Percentiles rank a stretch among this genome's conserved stretches.
Conservation (phyloP, 2,329 filamentous ascomycete species). For the Fusarium sp. region DNA sequence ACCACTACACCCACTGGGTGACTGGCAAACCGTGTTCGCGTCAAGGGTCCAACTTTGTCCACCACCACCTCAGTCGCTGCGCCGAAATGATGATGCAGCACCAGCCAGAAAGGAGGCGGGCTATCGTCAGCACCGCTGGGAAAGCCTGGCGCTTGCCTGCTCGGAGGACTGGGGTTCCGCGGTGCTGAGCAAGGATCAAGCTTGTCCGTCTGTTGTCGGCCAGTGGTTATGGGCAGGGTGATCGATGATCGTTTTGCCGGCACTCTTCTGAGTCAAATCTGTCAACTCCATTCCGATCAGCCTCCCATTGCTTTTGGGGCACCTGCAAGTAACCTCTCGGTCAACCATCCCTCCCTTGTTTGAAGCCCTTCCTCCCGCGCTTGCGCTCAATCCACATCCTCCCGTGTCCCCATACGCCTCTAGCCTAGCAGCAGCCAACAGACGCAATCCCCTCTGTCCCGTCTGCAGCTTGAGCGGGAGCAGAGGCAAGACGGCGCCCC, state of each 20-base stretch:
- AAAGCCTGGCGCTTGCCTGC: slow-evolving; percentile 28
- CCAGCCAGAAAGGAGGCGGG: slow-evolving; percentile 12
- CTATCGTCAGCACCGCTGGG: slow-evolving; percentile 35
- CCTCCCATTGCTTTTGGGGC: slow-evolving; percentile 39
- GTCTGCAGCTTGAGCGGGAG: slow-evolving; percentile 4
- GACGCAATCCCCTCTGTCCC: slow-evolving; percentile 11
- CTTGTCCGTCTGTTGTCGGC: slow-evolving; percentile 23
- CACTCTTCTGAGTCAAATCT: slow-evolving; percentile 46
- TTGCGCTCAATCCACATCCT: slow-evolving; percentile 8
- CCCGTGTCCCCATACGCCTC: slow-evolving; percentile 6
- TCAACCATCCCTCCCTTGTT: slow-evolving; percentile 22
- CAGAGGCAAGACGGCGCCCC: not conserved
- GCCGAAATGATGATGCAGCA: slow-evolving; percentile 30
- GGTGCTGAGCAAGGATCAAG: slow-evolving; percentile 37
- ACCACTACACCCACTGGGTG: slow-evolving; percentile 8
- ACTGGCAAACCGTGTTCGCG: slow-evolving; percentile 25
- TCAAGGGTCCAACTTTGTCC: slow-evolving; percentile 39
- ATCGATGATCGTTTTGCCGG: slow-evolving; percentile 42
- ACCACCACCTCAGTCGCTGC: slow-evolving; percentile 35
- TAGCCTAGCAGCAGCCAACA: not conserved
- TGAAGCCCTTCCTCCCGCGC: slow-evolving; percentile 17
- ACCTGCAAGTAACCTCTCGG: slow-evolving; percentile 35
- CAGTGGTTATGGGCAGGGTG: slow-evolving; percentile 24
- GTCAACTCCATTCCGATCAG: slow-evolving; percentile 44
- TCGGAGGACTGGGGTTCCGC: slow-evolving; percentile 34